Evolutionary conservation across 2,329 filamentous ascomycete species (phyloP), one percentile per base, ranked within the genome.

Genomic region (Dactylella cylindrospora): DNA sequence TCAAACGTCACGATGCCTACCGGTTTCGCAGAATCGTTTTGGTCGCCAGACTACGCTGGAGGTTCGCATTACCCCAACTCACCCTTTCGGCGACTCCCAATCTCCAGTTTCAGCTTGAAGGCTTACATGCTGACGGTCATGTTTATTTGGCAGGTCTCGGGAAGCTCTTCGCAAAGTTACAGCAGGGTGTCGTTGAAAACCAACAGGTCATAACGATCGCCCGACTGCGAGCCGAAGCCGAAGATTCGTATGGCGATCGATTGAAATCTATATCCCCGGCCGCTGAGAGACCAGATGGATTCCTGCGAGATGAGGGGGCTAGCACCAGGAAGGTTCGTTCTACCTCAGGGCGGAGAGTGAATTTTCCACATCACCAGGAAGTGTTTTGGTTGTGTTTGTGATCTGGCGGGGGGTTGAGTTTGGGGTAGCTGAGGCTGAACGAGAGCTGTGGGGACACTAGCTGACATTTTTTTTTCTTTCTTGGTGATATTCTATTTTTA

Each of bases 1-100:
- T n/a, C n/a, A n/a, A n/a, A n/a, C 28, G 28, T 9, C 28, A 57
- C 31, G 33, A 64, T 64, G 59, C 59, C 59, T 22, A 49, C 87
- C 68, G 83, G 88, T 70, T 97, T 98, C 76, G 84, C 90, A 68
- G 89, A 91, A 76, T 95, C 90, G 44, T 97, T 98, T 77, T 98
- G 93, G 93, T 95, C 93, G 65, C 83, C 83, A 72, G 93, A 98
- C 80, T 97, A 97, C 79, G 91, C 91, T 73, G 90, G 88, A 78
- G 90, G 86, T 87, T 76, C 73, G 80, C 71, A 60, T 32, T 17
- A 17, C 45, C 35, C 29, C 35, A 46, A 35, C 31, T 20, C 19
- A 36, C 17, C 35, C 23, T 23, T n/a, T 39, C 47, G 38, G 41
- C 41, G 45, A 32, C 54, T 57, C 28, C 36, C 46, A 41, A 40